These are phyloP conservation scores for Marchantia paleacea DNA, from an alignment of 225 moss, liverwort and hornwort species.

Conservation along the genomic window DNA sequence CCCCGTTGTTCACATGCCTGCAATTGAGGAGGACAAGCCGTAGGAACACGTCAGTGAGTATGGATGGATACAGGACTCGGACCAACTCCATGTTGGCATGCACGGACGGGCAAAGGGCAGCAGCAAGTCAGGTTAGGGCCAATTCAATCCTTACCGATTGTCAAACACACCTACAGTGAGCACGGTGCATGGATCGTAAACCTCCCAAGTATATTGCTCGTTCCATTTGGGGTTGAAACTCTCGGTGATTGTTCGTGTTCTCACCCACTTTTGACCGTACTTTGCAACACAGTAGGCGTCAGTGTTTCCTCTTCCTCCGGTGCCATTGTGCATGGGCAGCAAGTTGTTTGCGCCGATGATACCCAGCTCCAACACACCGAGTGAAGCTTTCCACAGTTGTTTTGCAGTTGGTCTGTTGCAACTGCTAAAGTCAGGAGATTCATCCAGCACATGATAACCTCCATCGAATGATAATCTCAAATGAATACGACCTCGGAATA, in stretches of 20 bases:
- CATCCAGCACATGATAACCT: slow-evolving; percentile 93
- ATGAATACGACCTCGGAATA: slow-evolving; percentile 73
- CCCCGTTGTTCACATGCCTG: slow-evolving; percentile 60
- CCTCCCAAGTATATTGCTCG: slow-evolving; percentile 97
- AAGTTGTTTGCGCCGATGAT: slow-evolving; percentile 71
- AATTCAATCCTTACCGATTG: slow-evolving; percentile 51
- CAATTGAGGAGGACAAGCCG: neutral
- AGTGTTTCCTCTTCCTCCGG: slow-evolving; percentile 54
- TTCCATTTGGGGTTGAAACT: slow-evolving; percentile 89
- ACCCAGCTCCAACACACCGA: slow-evolving; percentile 80
- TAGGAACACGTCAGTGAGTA: neutral
- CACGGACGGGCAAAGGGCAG: neutral
- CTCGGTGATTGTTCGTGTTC: slow-evolving; percentile 80
- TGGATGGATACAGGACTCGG: too few relatives aligned
- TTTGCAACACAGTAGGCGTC: slow-evolving; percentile 87
- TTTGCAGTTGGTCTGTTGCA: slow-evolving; percentile 77
- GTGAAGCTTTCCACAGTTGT: slow-evolving; percentile 71
- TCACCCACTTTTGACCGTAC: slow-evolving; percentile 85
- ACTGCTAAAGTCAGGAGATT: slow-evolving; percentile 73
- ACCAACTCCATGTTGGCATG: neutral
- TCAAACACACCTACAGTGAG: slow-evolving; percentile 90
- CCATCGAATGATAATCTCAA: slow-evolving; percentile 81
- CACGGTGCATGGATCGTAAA: slow-evolving; percentile 92
- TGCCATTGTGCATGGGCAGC: slow-evolving; percentile 66
- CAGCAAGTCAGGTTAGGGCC: neutral